Percentiles rank a stretch among this genome's conserved stretches.
Conservation (phyloP, 2,329 filamentous ascomycete genomes). For the Claviceps fusiformis region DNA sequence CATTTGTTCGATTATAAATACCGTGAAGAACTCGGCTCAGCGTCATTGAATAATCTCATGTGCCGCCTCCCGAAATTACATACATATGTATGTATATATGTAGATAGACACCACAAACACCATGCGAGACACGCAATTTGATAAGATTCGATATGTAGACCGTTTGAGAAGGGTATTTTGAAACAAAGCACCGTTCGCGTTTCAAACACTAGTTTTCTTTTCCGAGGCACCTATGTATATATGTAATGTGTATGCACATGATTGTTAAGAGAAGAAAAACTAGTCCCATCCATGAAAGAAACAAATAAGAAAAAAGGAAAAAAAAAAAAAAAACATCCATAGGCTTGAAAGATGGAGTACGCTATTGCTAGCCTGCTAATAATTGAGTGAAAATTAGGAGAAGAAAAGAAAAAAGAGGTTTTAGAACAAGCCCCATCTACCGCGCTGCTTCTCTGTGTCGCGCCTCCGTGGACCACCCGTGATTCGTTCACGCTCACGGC, state of each 20-base stretch:
- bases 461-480: conserved; percentile 8
- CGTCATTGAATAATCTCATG: background rate
- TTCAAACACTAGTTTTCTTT: background rate
- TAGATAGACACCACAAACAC: background rate
- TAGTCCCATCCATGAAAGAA: background rate
- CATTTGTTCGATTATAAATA: background rate
- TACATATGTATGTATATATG: too few relatives aligned
- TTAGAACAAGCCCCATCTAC: conserved; percentile 38
- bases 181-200: background rate
- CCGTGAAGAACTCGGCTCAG: background rate
- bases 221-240: background rate
- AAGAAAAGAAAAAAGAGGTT: background rate
- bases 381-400: background rate
- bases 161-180: background rate
- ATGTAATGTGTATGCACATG: background rate
- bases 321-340: background rate
- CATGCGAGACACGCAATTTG: background rate
- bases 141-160: background rate
- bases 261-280: background rate
- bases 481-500: conserved; percentile 46
- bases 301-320: background rate
- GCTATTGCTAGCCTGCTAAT: background rate
- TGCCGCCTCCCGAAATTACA: background rate
- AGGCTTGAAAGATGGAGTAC: background rate
- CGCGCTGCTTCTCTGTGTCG: conserved; percentile 26